Percentiles rank a stretch among this genome's conserved stretches.
Conservation (phyloP, 2,329 filamentous ascomycete species). For the Gnomoniopsis smithogilvyi region DNA sequence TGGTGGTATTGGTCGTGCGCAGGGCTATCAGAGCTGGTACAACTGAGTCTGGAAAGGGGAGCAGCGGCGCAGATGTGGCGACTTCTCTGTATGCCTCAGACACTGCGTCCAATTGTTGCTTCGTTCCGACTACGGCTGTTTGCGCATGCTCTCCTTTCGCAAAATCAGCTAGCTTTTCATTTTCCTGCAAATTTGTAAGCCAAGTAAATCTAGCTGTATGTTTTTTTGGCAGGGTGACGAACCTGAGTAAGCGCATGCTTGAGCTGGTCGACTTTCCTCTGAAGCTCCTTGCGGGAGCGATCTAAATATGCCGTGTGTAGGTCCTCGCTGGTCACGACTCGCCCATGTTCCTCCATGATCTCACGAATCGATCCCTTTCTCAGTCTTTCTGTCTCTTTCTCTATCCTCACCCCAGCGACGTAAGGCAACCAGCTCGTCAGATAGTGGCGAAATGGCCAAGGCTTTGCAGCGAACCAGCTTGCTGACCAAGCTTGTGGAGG, state of each 20-base stretch:
- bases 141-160: neutral
- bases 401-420: too few relatives aligned
- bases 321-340: constrained; percentile 30
- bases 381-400: too few relatives aligned
- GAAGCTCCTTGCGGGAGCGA: constrained; percentile 65
- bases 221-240: constrained; percentile 17
- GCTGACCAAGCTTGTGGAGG: too few relatives aligned
- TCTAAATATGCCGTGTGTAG: constrained; percentile 56
- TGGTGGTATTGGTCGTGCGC: constrained; percentile 61
- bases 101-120: constrained; percentile 40
- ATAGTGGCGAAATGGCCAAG: too few relatives aligned
- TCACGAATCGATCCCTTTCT: neutral
- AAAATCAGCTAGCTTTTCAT: constrained; percentile 6
- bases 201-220: constrained; percentile 3
- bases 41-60: constrained; percentile 65
- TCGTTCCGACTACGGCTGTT: neutral
- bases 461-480: too few relatives aligned
- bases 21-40: constrained; percentile 70
- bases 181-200: constrained; percentile 22
- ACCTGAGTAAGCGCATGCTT: constrained; percentile 49
- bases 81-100: constrained; percentile 65
- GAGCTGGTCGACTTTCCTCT: constrained; percentile 53
- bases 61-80: constrained; percentile 57
- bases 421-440: too few relatives aligned
- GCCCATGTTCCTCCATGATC: constrained; percentile 28